Evolutionary conservation across 177 flowering plant species (phyloP), one percentile per base, ranked within the genome.

Genomic region (Telopea speciosissima): DNA sequence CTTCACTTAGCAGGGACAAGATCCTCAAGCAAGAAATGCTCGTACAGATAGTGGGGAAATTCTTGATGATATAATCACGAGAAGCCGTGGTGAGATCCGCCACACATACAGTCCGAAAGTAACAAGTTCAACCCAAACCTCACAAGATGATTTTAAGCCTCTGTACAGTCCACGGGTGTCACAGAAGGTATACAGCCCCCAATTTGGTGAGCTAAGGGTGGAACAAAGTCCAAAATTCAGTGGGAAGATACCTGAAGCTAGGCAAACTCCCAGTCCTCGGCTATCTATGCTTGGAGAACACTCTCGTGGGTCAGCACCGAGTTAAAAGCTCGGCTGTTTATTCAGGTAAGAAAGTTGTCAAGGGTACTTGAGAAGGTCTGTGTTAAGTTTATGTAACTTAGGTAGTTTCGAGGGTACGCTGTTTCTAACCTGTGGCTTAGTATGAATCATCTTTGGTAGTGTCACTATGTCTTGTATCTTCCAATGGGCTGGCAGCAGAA

Each of bases 1-100:
- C 67, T 65, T 49, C 45, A 23, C 64, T 64, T 52, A 28, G 69
- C 78, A 89, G 96, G 94, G 82, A 68, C 92, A 85, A 75, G 85
- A 79, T 66, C 68, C 71, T 62, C 82, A 78, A 36, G 72, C 70
- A 63, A 81, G 84, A 77, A 68, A 75, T 58, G 70, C 69, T 6
- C 81, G 68, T 24, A 69, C 76, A 12, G 90, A 84, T 33, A 72
- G 79, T 66, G 90, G 78, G 14, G 98, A 93, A 79, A 72, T 93
- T 62, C 87, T 93, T 17, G 98, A 90, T 76, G 96, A 83, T 44
- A 82, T 91, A 14, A 78, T 90, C 61, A 93, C 98, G 61, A 82
- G 94, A 81, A 89, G 98, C 81, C 90, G 97, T 16, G 97, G 98
- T 59, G 98, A 93, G 83, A 81, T 91, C 75, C 90, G 96, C 8